Evolutionary conservation across 2,329 filamentous ascomycete species (phyloP), one percentile per base, ranked within the genome.

Genomic region (Botrytis porri): DNA sequence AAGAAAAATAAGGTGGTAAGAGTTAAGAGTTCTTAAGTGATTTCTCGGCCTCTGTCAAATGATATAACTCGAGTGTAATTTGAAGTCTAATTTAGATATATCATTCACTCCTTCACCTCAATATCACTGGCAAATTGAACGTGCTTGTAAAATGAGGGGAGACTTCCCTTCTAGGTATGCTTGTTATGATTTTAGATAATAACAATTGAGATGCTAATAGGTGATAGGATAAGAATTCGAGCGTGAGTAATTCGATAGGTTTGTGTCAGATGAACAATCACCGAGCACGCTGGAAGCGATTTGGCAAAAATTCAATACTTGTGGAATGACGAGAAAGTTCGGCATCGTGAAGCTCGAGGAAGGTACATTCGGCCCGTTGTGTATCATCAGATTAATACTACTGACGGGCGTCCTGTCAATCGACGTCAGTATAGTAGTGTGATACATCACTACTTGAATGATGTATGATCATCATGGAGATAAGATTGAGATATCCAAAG

Each of bases 291-390:
- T 69, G 48, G 7, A 43, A 7, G 37, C 22, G 10, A 66, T 3
- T 66, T 66, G 45, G 64, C 32, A 39, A 54, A 54, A 32, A 57
- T 57, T 69, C 43, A 54, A 69, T 25, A 57, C 18, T 69, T 57
- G 65, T 41, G 48, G 35, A 69, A 69, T 69, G 65, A 69, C 54
- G n/a, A 43, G 18, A 69, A 41, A 7, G 8, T 69, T 69, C 25
- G 65, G 48, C 16, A 57, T 32, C 51, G 4, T 29, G 51, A 29
- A 29, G 51, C 51, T 57, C n/a, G 51, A 69, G 65, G 65, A 69
- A 67, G 65, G 48, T 69, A 57, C 65, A 57, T 57, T 69, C 65
- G 65, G 65, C 10, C 65, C 65, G 65, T 41, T 57, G 48, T 57
- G 48, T 37, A 67, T 69, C 48, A 69, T 69, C 48, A 57, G 65